phyloP scores from a whole-genome alignment of 257 asterid species.

The Cordia subcordata region DNA sequence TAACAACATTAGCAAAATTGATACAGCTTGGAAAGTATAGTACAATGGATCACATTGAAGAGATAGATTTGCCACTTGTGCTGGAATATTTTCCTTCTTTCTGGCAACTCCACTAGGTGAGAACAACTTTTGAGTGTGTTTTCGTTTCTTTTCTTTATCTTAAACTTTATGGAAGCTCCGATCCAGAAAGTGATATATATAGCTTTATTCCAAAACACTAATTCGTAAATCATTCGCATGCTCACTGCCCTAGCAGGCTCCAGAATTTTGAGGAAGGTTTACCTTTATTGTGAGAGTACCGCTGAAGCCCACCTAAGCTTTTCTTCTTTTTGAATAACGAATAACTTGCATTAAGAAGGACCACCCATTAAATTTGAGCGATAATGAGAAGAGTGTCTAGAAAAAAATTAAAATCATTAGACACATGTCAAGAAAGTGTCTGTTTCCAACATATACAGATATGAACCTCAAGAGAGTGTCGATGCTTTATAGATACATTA shows the following conservation, averaged over 20 bases:
- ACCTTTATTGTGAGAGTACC: no score
- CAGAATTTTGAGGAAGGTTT: not conserved
- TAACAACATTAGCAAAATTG: no score
- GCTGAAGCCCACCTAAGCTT: no score
- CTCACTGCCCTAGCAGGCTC: constrained; percentile 5
- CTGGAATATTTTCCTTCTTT: constrained; percentile 56
- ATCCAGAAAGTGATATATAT: not conserved
- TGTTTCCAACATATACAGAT: no score
- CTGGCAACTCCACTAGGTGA: constrained; percentile 51
- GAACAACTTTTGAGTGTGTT: constrained; percentile 41
- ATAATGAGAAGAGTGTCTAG: no score
- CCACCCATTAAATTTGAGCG: no score
- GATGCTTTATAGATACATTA: no score
- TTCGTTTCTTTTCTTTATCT: constrained; percentile 40
- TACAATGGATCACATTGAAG: constrained; percentile 31
- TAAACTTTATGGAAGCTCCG: constrained; percentile 20
- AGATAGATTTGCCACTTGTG: constrained; percentile 26
- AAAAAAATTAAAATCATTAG: no score
- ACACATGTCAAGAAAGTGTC: no score
- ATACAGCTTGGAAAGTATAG: constrained; percentile 30
- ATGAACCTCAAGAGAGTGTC: no score
- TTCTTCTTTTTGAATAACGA: no score
- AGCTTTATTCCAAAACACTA: not conserved
- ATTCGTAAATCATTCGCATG: constrained; percentile 13
- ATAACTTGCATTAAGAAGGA: no score